Percentiles rank a stretch among this genome's conserved stretches.
Conservation (phyloP, 345 rosid genomes). For the Cardamine resedifolia region DNA sequence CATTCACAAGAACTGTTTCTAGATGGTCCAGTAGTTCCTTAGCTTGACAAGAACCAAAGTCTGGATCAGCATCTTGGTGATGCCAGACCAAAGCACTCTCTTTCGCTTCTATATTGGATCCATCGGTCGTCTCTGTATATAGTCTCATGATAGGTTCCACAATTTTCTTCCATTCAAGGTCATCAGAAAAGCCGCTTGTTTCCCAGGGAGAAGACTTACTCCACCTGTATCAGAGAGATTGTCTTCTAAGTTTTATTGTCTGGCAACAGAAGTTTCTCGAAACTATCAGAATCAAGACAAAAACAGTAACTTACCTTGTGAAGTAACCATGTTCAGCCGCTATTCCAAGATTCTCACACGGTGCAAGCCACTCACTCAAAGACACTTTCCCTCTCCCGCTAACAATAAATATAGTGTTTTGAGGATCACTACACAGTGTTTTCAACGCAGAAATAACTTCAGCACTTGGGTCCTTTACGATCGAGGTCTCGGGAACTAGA, state of each 20-base stretch:
- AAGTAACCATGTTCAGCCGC: conserved; percentile 58
- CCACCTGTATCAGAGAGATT: conserved; percentile 47
- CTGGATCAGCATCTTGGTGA: conserved; percentile 63
- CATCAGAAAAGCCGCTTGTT: conserved; percentile 38
- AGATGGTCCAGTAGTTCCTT: conserved; percentile 68
- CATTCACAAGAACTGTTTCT: conserved; percentile 62
- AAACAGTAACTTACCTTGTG: conserved; percentile 38
- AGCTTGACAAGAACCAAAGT: conserved; percentile 64
- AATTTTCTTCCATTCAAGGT: conserved; percentile 58
- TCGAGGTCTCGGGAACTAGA: conserved; percentile 37
- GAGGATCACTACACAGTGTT: conserved; percentile 42
- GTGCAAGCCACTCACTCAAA: conserved; percentile 46
- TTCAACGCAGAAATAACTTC: conserved; percentile 42
- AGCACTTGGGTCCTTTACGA: conserved; percentile 38
- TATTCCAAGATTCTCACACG: conserved; percentile 50
- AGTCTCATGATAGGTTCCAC: conserved; percentile 56
- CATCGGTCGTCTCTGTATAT: conserved; percentile 68
- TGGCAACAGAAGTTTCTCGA: not conserved
- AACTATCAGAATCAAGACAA: conserved; percentile 5
- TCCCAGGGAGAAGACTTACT: conserved; percentile 51
- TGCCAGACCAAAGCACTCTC: conserved; percentile 77
- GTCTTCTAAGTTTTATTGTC: not conserved
- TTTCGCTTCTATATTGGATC: conserved; percentile 61
- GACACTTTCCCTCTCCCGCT: conserved; percentile 49
- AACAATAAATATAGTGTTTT: conserved; percentile 46